Conservation (phyloP, 176 grass and related monocot genomes). For the Musa beccarii region DNA sequence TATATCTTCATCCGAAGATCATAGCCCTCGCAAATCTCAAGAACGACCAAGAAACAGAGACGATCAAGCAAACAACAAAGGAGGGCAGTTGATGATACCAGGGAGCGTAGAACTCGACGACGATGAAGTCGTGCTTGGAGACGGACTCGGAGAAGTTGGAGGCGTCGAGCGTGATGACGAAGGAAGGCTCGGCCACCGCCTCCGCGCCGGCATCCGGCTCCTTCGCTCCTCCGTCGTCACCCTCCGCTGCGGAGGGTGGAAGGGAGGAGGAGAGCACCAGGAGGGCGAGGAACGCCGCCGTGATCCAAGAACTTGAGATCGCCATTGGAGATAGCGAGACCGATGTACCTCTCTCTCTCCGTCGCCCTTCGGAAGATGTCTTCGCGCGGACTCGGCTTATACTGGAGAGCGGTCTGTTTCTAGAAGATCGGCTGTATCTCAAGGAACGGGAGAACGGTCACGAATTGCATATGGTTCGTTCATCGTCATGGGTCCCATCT, state of each 20-base stretch:
- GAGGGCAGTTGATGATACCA: neutral
- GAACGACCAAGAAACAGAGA: neutral
- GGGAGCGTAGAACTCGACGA: constrained; percentile 20
- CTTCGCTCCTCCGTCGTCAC: neutral
- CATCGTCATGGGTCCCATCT: too few species aligned
- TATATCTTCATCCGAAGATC: neutral
- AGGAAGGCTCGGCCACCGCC: neutral
- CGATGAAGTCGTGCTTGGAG: constrained; percentile 10
- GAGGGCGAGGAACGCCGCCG: neutral
- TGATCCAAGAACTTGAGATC: constrained; percentile 11
- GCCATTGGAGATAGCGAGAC: neutral
- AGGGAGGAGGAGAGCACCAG: neutral
- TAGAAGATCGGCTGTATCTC: too few species aligned
- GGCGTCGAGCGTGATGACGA: constrained; percentile 9
- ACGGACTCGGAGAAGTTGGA: constrained; percentile 11
- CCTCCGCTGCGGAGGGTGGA: too few species aligned
- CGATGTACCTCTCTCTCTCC: too few species aligned
- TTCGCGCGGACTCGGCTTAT: too few species aligned
- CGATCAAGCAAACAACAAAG: neutral
- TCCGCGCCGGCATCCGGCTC: neutral
- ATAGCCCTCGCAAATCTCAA: neutral
- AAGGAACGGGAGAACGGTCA: too few species aligned
- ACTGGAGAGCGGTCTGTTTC: too few species aligned
- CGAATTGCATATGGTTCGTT: too few species aligned
- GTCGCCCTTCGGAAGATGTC: neutral